Evolutionary conservation across 2,329 filamentous ascomycete genomes (phyloP).

Genomic region (Cladosporium sp.): DNA sequence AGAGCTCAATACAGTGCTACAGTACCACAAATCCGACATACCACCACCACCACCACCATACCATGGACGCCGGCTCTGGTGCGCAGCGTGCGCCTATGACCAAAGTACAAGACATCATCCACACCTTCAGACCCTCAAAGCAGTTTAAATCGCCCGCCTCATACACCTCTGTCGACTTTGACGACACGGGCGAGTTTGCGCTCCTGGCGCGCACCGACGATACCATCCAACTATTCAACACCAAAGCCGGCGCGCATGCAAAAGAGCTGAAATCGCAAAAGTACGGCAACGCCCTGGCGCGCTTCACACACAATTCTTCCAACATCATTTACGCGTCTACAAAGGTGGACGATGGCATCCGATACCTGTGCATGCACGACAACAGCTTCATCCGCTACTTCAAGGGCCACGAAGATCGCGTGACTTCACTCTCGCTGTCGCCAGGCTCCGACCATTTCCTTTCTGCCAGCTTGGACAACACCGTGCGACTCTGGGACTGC

Average conservation of each 20-base stretch:
- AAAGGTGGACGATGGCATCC: conserved; percentile 86
- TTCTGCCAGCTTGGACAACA: conserved; percentile 87
- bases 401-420: conserved; percentile 79
- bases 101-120: conserved; percentile 75
- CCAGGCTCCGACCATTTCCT: conserved; percentile 89
- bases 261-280: conserved; percentile 94
- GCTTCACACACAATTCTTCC: conserved; percentile 88
- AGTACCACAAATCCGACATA: background rate
- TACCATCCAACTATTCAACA: conserved; percentile 92
- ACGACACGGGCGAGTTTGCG: conserved; percentile 88
- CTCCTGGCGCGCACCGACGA: conserved; percentile 93
- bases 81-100: conserved; percentile 36
- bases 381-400: conserved; percentile 98
- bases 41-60: conserved; percentile 9
- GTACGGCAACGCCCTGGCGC: conserved; percentile 90
- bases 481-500: conserved; percentile 86
- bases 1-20: background rate
- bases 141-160: conserved; percentile 49
- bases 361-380: conserved; percentile 87
- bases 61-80: conserved; percentile 25
- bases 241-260: conserved; percentile 83
- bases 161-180: conserved; percentile 85
- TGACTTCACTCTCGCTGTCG: conserved; percentile 81
- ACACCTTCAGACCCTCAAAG: conserved; percentile 70
- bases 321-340: conserved; percentile 95